phyloP scores from a whole-genome alignment of 2,329 filamentous ascomycete species.

The Diaporthe australafricana region DNA sequence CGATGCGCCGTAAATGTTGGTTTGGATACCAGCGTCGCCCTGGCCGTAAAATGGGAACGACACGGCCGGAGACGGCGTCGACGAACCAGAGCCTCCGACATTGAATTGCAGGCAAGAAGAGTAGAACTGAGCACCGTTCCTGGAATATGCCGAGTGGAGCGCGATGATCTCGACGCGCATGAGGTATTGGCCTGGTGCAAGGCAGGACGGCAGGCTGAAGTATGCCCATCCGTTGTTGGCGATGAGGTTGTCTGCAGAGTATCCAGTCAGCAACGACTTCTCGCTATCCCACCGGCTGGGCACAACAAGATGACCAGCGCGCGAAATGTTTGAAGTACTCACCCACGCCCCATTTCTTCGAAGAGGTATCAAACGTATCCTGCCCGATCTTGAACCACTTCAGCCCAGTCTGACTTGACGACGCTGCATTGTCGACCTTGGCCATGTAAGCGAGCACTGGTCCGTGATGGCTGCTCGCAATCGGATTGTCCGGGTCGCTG shows the following conservation, averaged over 20 bases:
- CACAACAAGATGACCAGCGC: neutral
- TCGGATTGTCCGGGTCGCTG: conserved; percentile 63
- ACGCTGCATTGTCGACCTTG: conserved; percentile 63
- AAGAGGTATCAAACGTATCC: conserved; percentile 57
- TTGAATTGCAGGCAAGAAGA: conserved; percentile 56
- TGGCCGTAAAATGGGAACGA: conserved; percentile 58
- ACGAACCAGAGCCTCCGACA: conserved; percentile 52
- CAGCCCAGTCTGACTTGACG: conserved; percentile 52
- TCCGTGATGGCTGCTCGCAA: conserved; percentile 66
- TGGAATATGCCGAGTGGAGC: conserved; percentile 58
- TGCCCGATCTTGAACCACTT: conserved; percentile 68
- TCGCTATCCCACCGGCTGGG: neutral
- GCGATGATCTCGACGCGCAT: conserved; percentile 66
- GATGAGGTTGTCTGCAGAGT: conserved; percentile 52
- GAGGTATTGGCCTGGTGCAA: conserved; percentile 66
- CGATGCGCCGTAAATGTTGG: conserved; percentile 59
- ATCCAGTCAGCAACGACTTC: neutral
- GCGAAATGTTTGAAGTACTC: neutral
- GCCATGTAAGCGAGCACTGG: conserved; percentile 65
- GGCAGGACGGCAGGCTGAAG: conserved; percentile 61
- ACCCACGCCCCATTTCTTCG: conserved; percentile 59
- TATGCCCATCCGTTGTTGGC: conserved; percentile 57
- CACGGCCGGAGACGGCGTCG: conserved; percentile 50
- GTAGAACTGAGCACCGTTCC: conserved; percentile 56
- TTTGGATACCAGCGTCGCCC: conserved; percentile 56